Percentiles rank a stretch among this genome's conserved stretches.
Conservation (phyloP, 2,329 filamentous ascomycete species). For the Sporothrix inflata region DNA sequence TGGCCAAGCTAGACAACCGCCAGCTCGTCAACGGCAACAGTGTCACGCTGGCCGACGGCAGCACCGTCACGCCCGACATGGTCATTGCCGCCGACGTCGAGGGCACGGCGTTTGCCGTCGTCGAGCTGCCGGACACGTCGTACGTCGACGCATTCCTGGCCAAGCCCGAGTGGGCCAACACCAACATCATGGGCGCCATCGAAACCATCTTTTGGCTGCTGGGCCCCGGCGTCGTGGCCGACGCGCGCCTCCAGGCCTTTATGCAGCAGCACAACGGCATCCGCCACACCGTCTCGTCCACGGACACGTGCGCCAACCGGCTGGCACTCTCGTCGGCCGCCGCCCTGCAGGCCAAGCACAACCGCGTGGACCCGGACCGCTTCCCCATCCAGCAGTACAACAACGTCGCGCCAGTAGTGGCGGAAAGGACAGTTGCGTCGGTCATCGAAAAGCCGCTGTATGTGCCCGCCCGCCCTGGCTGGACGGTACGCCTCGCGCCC, state of each 20-base stretch:
- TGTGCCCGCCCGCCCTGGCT: slow-evolving; percentile 50
- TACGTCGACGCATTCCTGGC: slow-evolving; percentile 72
- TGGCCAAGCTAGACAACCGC: slow-evolving; percentile 62
- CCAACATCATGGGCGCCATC: slow-evolving; percentile 68
- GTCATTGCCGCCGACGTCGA: slow-evolving; percentile 70
- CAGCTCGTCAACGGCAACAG: slow-evolving; percentile 64
- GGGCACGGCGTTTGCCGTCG: slow-evolving; percentile 75
- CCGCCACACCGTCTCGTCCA: slow-evolving; percentile 77
- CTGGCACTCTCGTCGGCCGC: slow-evolving; percentile 71
- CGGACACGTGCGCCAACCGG: slow-evolving; percentile 75
- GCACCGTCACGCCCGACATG: slow-evolving; percentile 80
- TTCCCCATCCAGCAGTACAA: slow-evolving; percentile 72
- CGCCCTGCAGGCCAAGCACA: slow-evolving; percentile 67
- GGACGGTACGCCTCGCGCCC: slow-evolving; percentile 53
- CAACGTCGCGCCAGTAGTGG: slow-evolving; percentile 45
- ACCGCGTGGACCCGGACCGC: slow-evolving; percentile 71
- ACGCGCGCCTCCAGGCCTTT: slow-evolving; percentile 69
- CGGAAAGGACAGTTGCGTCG: slow-evolving; percentile 20
- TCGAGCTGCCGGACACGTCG: slow-evolving; percentile 73
- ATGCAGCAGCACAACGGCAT: slow-evolving; percentile 63
- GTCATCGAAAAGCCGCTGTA: slow-evolving; percentile 34
- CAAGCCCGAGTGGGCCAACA: slow-evolving; percentile 71
- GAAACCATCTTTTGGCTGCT: slow-evolving; percentile 80
- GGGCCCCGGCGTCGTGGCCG: slow-evolving; percentile 65
- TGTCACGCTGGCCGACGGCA: slow-evolving; percentile 66